Percentiles rank a stretch among this genome's conserved stretches.
Conservation (phyloP, 106 monocot genomes). For the Cymbidium sinense region DNA sequence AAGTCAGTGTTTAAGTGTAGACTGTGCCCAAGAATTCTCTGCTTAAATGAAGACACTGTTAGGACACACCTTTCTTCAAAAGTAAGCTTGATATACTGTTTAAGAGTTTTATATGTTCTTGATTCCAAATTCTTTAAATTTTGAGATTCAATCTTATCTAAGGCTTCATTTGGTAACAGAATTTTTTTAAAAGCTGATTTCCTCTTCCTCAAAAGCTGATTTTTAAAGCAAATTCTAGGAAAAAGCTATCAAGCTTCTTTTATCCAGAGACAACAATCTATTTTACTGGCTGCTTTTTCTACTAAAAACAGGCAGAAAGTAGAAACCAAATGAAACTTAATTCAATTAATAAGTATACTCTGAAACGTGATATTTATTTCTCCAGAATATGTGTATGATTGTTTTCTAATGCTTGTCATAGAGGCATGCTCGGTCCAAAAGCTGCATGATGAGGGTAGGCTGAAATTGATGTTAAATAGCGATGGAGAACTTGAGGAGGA, state of each 20-base stretch:
- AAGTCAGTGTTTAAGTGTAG: slow-evolving; percentile 11
- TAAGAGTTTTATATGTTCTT: background rate
- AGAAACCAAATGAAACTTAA: background rate
- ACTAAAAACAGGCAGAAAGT: background rate
- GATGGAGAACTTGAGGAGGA: slow-evolving; percentile 95
- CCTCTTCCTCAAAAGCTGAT: background rate
- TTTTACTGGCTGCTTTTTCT: background rate
- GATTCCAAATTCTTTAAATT: background rate
- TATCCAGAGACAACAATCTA: too few relatives aligned
- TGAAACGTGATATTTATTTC: background rate
- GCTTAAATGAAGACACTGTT: slow-evolving; percentile 9
- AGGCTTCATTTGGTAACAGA: background rate
- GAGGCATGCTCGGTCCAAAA: slow-evolving; percentile 92
- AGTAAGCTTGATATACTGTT: background rate
- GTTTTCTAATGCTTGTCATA: slow-evolving; percentile 18
- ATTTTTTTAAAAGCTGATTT: background rate
- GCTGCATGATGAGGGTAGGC: slow-evolving; percentile 55
- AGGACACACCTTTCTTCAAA: slow-evolving; percentile 9
- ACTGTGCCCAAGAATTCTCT: slow-evolving; percentile 11
- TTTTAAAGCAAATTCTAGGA: too few relatives aligned
- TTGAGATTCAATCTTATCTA: background rate
- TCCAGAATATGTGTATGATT: background rate
- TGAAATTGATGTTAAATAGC: slow-evolving; percentile 82
- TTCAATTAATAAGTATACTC: background rate
- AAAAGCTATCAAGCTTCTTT: too few relatives aligned